Evolutionary conservation across 2,329 filamentous ascomycete genomes (phyloP).

Genomic region (Colletotrichum theobromicola): DNA sequence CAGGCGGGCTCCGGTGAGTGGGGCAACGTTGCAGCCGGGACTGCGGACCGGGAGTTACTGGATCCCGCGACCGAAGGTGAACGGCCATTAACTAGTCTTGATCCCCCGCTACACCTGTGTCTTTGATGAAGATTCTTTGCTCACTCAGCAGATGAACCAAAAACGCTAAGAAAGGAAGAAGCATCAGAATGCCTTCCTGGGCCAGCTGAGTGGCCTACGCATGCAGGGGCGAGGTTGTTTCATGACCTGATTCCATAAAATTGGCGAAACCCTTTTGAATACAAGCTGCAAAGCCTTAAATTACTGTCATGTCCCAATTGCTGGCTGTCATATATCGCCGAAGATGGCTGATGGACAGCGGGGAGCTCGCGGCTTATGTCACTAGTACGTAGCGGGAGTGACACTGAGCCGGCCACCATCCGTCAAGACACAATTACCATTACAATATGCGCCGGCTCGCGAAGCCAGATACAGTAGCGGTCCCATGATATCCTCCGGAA

Average conservation of each 20-base stretch:
- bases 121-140: rapidly evolving
- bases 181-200: rapidly evolving
- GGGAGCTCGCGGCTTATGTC: background rate
- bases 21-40: background rate
- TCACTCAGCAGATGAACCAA: rapidly evolving
- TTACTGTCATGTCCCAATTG: no score
- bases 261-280: no score
- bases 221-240: no score
- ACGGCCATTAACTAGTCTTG: background rate
- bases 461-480: background rate
- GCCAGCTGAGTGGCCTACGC: background rate
- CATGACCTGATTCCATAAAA: no score
- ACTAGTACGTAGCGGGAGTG: background rate
- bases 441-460: background rate
- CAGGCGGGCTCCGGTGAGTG: background rate
- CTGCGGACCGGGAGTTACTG: background rate
- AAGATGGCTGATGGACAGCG: background rate
- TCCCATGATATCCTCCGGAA: background rate
- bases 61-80: background rate
- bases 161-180: rapidly evolving
- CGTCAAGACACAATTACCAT: background rate
- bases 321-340: no score
- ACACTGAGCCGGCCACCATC: background rate
- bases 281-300: no score
- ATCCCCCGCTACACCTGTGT: background rate